These are phyloP conservation scores for Alternaria atra DNA, from an alignment of 2,329 filamentous ascomycete genomes.

Conservation along the genomic window DNA sequence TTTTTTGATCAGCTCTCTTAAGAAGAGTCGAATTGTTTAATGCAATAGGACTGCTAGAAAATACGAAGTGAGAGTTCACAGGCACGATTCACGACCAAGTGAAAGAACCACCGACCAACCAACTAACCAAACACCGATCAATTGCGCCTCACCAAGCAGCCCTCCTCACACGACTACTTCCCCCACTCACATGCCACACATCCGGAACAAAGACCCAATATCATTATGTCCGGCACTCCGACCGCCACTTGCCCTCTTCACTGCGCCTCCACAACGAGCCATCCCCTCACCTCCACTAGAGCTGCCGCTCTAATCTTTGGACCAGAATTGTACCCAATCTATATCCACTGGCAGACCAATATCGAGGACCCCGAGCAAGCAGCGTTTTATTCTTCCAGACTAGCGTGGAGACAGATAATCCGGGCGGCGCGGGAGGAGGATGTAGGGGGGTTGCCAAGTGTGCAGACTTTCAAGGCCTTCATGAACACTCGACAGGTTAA, in stretches of 20 bases:
- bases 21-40: not conserved
- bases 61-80: not conserved
- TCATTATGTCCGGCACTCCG: not conserved
- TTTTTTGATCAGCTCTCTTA: not conserved
- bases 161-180: not conserved
- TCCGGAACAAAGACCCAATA: not conserved
- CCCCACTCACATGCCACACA: not conserved
- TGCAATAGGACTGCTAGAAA: not conserved
- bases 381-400: not conserved
- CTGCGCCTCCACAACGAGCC: not conserved
- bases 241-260: not conserved
- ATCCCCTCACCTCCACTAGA: not conserved
- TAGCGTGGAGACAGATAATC: not conserved
- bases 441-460: slow-evolving; percentile 1
- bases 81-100: not conserved
- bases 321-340: not conserved
- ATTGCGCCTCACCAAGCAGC: not conserved
- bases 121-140: not conserved
- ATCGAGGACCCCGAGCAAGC: not conserved
- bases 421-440: not conserved
- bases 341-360: not conserved
- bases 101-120: not conserved
- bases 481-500: not conserved
- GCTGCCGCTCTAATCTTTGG: slow-evolving; percentile 4
- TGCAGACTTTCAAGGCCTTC: slow-evolving; percentile 1